phyloP scores from a whole-genome alignment of 2,329 filamentous ascomycete genomes.

The Cladophialophora exuberans region DNA sequence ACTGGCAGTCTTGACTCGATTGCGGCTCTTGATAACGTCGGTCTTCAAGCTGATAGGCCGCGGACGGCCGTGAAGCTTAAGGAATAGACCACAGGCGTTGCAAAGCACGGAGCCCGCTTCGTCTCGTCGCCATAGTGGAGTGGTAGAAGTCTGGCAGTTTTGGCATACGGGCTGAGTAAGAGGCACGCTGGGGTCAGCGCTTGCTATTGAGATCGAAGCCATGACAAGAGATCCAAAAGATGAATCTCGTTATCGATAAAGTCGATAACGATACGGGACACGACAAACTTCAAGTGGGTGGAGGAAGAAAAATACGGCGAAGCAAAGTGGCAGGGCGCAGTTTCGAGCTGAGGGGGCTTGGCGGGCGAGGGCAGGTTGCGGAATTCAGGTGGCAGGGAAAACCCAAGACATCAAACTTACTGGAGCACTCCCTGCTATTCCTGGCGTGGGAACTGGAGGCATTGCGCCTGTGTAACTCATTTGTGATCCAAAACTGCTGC shows the following conservation, averaged over 20 bases:
- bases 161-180: conserved; percentile 90
- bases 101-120: conserved; percentile 94
- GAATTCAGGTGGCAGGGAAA: background rate
- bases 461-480: conserved; percentile 48
- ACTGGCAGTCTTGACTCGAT: conserved; percentile 88
- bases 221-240: conserved; percentile 35
- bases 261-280: conserved; percentile 51
- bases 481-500: conserved; percentile 63
- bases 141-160: conserved; percentile 94
- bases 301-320: too few species aligned
- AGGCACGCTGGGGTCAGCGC: conserved; percentile 55
- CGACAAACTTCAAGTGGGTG: conserved; percentile 13
- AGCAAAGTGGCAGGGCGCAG: too few species aligned
- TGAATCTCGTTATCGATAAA: background rate
- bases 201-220: conserved; percentile 44
- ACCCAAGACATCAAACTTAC: conserved; percentile 40
- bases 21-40: conserved; percentile 99
- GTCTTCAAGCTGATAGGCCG: conserved; percentile 97
- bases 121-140: conserved; percentile 95
- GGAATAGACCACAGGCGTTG: conserved; percentile 96
- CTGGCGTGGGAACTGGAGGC: conserved; percentile 31
- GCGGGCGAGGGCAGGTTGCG: background rate
- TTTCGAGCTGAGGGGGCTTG: background rate
- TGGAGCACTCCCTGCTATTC: conserved; percentile 38
- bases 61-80: conserved; percentile 92